phyloP scores from a whole-genome alignment of 345 rosid genomes.

The Gynandropsis gynandra region DNA sequence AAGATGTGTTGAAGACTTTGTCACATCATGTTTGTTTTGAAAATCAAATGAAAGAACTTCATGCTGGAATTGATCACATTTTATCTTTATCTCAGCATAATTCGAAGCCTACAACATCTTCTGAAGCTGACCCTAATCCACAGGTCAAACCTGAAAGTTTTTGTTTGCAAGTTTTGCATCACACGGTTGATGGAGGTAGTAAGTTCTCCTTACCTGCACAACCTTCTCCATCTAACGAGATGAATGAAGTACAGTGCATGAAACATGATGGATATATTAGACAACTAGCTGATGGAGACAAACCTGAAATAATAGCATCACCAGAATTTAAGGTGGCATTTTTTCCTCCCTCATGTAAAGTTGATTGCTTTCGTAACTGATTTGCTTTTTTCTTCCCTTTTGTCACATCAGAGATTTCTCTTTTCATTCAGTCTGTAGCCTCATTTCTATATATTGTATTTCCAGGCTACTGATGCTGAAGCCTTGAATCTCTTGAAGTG shows the following conservation, averaged over 20 bases:
- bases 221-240: conserved; percentile 21
- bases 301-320: conserved; percentile 17
- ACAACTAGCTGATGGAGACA: conserved; percentile 21
- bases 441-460: conserved; percentile 9
- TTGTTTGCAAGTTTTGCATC: conserved; percentile 23
- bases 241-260: conserved; percentile 23
- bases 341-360: too few species aligned
- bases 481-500: conserved; percentile 73
- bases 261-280: conserved; percentile 19
- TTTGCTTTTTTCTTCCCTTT: background rate
- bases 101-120: conserved; percentile 25
- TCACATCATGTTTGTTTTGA: conserved; percentile 48
- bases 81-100: conserved; percentile 23
- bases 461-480: conserved; percentile 59
- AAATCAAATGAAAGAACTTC: conserved; percentile 35
- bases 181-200: conserved; percentile 23
- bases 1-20: conserved; percentile 57
- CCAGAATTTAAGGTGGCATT: too few species aligned
- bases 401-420: background rate
- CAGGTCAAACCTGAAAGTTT: conserved; percentile 27
- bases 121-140: conserved; percentile 27
- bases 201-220: conserved; percentile 27
- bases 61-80: conserved; percentile 26
- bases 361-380: too few species aligned
- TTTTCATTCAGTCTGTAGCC: conserved; percentile 1